These are phyloP conservation scores for Exophiala dermatitidis DNA, from an alignment of 2,329 filamentous ascomycete genomes.

Conservation along the genomic window DNA sequence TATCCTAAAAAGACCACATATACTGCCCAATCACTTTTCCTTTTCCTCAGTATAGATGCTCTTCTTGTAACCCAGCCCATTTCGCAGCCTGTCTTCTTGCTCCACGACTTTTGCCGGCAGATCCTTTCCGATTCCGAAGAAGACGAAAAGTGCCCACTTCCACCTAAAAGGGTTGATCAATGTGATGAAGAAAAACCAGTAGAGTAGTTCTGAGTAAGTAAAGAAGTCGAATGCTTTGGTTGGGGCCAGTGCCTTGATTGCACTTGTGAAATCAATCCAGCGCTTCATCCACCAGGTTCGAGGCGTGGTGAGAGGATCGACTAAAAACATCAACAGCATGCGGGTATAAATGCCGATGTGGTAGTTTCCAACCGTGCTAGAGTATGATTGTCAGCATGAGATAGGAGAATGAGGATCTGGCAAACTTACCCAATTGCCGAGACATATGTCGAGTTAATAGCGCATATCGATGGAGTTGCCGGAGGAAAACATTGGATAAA, in stretches of 20 bases:
- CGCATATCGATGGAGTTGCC: constrained; percentile 62
- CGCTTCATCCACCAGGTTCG: constrained; percentile 67
- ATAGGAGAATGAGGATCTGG: too few species aligned
- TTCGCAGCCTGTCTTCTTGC: constrained; percentile 56
- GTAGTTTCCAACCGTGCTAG: constrained; percentile 66
- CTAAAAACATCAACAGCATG: constrained; percentile 77
- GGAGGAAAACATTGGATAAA: constrained; percentile 83
- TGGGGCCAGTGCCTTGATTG: constrained; percentile 62
- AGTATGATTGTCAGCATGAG: constrained; percentile 2
- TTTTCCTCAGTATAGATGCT: constrained; percentile 4
- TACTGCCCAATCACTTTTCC: not conserved
- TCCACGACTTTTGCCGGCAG: constrained; percentile 61
- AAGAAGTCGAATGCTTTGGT: constrained; percentile 81
- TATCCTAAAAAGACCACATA: not conserved
- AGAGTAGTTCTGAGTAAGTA: constrained; percentile 75
- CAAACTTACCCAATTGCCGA: constrained; percentile 59
- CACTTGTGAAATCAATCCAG: constrained; percentile 77
- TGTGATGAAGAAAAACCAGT: constrained; percentile 78
- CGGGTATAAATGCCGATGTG: constrained; percentile 86
- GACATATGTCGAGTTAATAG: constrained; percentile 78
- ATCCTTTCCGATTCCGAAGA: constrained; percentile 63
- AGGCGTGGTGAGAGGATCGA: constrained; percentile 68
- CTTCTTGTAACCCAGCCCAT: constrained; percentile 40
- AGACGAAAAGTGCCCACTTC: constrained; percentile 83
- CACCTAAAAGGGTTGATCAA: constrained; percentile 76